These are phyloP conservation scores for Drosera spatulata DNA, from an alignment of 179 eudicot species.

Conservation along the genomic window DNA sequence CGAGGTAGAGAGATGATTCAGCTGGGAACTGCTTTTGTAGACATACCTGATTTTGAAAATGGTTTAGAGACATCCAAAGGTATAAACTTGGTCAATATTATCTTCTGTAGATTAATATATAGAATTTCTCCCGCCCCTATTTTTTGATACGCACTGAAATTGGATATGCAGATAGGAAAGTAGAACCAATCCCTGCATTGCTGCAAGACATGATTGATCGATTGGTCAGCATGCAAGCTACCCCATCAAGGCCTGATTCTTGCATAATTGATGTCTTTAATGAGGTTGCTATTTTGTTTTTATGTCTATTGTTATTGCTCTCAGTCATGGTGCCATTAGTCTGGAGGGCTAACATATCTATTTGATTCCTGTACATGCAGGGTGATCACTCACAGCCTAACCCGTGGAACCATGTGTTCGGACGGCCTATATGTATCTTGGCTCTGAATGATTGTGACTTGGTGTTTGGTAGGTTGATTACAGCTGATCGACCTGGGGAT, in stretches of 20 bases:
- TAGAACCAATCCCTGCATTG: slow-evolving; percentile 42
- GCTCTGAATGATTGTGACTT: slow-evolving; percentile 53
- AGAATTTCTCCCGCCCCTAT: background rate
- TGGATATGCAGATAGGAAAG: slow-evolving; percentile 31
- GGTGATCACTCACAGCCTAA: slow-evolving; percentile 39
- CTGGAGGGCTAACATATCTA: slow-evolving; percentile 4
- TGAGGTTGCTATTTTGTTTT: slow-evolving; percentile 29
- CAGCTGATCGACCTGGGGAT: slow-evolving; percentile 32
- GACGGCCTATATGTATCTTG: slow-evolving; percentile 43
- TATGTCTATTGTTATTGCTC: background rate
- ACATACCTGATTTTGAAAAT: slow-evolving; percentile 34
- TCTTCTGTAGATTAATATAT: background rate
- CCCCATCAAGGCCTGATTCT: slow-evolving; percentile 40
- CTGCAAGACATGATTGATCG: slow-evolving; percentile 39
- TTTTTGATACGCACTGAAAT: slow-evolving; percentile 1
- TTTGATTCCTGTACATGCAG: slow-evolving; percentile 4
- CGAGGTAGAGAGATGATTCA: slow-evolving; percentile 66
- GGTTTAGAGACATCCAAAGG: slow-evolving; percentile 25
- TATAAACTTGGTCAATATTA: slow-evolving; percentile 1
- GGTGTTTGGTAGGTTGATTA: slow-evolving; percentile 36
- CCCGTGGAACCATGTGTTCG: slow-evolving; percentile 38
- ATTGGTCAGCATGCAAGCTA: slow-evolving; percentile 26
- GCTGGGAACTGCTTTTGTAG: slow-evolving; percentile 40
- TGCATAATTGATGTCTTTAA: slow-evolving; percentile 50
- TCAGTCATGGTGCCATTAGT: too few relatives aligned